Evolutionary conservation across 108 stramenopile species (phyloP), one percentile per base, ranked within the genome.

Genomic region (Ochromonas danica): DNA sequence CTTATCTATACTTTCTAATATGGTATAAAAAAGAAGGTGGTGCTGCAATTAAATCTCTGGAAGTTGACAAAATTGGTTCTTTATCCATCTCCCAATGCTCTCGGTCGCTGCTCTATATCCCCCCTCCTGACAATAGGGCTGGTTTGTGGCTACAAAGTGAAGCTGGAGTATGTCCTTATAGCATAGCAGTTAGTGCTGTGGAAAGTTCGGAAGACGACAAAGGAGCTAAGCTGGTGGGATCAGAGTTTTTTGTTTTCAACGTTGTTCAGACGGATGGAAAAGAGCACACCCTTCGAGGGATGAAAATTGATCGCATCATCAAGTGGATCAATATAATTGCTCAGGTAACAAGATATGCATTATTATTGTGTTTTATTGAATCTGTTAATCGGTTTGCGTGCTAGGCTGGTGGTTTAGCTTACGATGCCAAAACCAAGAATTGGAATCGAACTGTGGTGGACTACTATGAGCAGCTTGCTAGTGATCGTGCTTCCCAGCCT

Each of bases 11-110:
- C 63, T 33, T 10, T 28, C 25, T 67, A 25, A 35, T 67, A 25
- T 67, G 63, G 63, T 67, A 14, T 10, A 67, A 67, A 25, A 67
- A 67, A 67, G 63, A 67, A 67, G 31, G 31, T 25, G 63, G 63
- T 36, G 3, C 63, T 6, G 27, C 25, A 10, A 67, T 67, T 10
- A 67, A 67, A 67, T 67, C 63, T 3, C 17, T 67, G 31, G 63
- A 67, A 67, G 31, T 67, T 10, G 63, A 67, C 17, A 67, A 67
- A 67, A 67, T 67, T 31, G 63, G 3, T 6, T 67, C 63, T 6
- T 14, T 67, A 25, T 28, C 30, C 10, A 25, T 67, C 33, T 6
- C 25, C 10, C 63, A 67, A 10, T 14, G 14, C 17, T 6, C 63
- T 6, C 63, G 63, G 31, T 6, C 63, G 14, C 3, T 67, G 63